phyloP scores from a whole-genome alignment of 306 rosid genomes.

The Malus sylvestris region DNA sequence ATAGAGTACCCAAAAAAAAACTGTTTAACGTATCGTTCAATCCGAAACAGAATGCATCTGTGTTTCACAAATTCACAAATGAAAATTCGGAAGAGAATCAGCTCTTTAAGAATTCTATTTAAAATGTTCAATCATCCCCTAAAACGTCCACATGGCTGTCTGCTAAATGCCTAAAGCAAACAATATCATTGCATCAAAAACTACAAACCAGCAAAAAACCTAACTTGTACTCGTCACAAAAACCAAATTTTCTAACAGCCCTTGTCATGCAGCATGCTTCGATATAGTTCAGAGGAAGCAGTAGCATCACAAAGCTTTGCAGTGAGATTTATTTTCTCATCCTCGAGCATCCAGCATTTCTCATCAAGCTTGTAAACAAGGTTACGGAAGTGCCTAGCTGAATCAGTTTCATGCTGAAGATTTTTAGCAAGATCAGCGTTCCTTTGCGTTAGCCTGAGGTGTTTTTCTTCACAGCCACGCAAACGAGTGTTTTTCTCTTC shows the following conservation, averaged over 20 bases:
- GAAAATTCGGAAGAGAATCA: too few species aligned
- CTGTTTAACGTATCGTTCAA: too few species aligned
- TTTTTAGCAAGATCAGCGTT: background rate
- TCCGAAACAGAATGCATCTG: too few species aligned
- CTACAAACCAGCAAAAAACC: too few species aligned
- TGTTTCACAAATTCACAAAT: too few species aligned
- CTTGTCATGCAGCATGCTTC: background rate
- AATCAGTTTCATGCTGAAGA: background rate
- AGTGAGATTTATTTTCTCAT: background rate
- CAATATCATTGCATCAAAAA: too few species aligned
- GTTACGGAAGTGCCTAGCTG: background rate
- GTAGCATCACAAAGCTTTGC: background rate
- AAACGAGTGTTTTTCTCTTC: background rate
- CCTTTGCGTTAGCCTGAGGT: background rate
- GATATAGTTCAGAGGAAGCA: conserved; percentile 1
- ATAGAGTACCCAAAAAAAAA: too few species aligned
- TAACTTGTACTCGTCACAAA: too few species aligned
- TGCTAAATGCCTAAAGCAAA: too few species aligned
- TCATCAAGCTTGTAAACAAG: background rate
- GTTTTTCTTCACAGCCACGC: background rate
- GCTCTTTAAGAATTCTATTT: too few species aligned
- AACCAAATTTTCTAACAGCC: background rate
- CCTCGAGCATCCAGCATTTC: background rate
- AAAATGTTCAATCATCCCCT: too few species aligned
- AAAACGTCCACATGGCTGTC: too few species aligned